phyloP scores from a whole-genome alignment of 345 rosid species.

The Erodium maritimum region DNA sequence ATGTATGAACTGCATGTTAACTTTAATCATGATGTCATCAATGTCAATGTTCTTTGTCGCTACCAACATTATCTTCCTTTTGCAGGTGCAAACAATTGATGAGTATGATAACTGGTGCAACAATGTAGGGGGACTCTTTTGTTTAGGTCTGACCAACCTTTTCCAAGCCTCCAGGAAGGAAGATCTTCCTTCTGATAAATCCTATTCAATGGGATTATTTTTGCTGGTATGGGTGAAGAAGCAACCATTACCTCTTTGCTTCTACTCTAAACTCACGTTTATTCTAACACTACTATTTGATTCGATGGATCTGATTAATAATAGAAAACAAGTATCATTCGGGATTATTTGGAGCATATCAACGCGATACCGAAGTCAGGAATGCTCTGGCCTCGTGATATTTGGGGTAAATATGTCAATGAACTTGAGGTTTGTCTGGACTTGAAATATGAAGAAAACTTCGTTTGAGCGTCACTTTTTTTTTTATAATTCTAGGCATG shows the following conservation, averaged over 20 bases:
- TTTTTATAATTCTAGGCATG: too few species aligned
- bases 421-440: slow-evolving; percentile 91
- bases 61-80: neutral
- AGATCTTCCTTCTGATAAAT: slow-evolving; percentile 57
- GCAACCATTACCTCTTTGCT: slow-evolving; percentile 2
- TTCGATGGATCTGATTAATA: slow-evolving; percentile 12
- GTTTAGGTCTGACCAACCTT: slow-evolving; percentile 90
- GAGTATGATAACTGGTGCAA: slow-evolving; percentile 96
- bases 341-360: slow-evolving; percentile 93
- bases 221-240: slow-evolving; percentile 74
- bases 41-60: too few species aligned
- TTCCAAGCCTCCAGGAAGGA: slow-evolving; percentile 72
- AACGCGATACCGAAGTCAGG: slow-evolving; percentile 95
- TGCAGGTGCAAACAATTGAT: slow-evolving; percentile 78
- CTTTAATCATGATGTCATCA: too few species aligned
- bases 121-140: slow-evolving; percentile 95
- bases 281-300: slow-evolving; percentile 6
- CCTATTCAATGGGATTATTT: slow-evolving; percentile 95
- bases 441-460: slow-evolving; percentile 51
- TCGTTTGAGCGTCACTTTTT: too few species aligned
- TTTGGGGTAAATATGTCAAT: slow-evolving; percentile 79
- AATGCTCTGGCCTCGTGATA: slow-evolving; percentile 95
- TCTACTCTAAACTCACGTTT: slow-evolving; percentile 6
- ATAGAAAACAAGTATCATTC: slow-evolving; percentile 92
- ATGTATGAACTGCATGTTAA: too few species aligned